Evolutionary conservation across 148 eudicot genomes (phyloP), one percentile per base, ranked within the genome.

Genomic region (Vaccinium darrowii): DNA sequence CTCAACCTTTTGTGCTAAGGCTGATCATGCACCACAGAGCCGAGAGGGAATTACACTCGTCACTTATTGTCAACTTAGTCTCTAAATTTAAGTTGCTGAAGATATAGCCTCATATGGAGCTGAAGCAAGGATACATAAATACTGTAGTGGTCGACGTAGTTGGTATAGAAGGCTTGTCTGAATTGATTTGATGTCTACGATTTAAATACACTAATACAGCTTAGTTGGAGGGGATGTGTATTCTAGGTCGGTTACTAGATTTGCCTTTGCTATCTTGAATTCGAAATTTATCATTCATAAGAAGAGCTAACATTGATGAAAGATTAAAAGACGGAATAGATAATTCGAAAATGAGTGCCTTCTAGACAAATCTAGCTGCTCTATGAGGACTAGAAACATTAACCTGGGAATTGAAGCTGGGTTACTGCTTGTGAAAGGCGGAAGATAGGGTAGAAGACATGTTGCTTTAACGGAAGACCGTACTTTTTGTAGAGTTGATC

Each of bases 401-500:
- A 63, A 14, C 10, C 27, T 39, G 49, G 16, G 36, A 63, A 60
- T 62, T 43, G 54, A 76, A 16, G 14, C 54, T 1, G 21, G 79
- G 79, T 8, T 76, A 76, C 54, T 80, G 82, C 54, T 5, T n/a
- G 18, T 60, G 25, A 58, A 80, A 60, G 39, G 39, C 53, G 5
- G 27, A 6, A 80, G 16, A 58, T 30, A 15, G 18, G 72, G 82
- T 10, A 63, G 57, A 47, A 81, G 13, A 49, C 13, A 0, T 33
- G 13, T 79, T 54, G 43, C 63, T 30, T 82, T 82, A 18, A 50
- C 8, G 51, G 21, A 82, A 47, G 76, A 69, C 15, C 16, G 13
- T 49, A 75, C 77, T 81, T 18, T 50, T 69, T 39, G 76, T 51
- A 69, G 77, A 69, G 77, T 51, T 21, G 43, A 81, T 51, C 77